These are phyloP conservation scores for Pleurotus platypus DNA, from an alignment of 768 basidiomycete genomes.

Conservation along the genomic window DNA sequence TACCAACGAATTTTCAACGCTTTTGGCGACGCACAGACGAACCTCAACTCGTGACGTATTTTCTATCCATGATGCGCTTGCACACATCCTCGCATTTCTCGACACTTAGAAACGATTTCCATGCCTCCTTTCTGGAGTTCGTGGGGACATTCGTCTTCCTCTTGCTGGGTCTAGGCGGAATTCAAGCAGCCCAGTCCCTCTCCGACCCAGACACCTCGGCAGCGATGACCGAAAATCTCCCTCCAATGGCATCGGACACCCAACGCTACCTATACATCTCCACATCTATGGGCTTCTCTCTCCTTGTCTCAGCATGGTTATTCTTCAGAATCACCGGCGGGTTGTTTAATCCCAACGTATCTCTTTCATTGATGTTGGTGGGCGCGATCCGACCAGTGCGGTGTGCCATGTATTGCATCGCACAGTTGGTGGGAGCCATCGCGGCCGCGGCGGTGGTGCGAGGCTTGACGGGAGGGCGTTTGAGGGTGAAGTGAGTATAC, in stretches of 20 bases:
- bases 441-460: conserved; percentile 53
- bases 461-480: conserved; percentile 49
- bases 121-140: conserved; percentile 54
- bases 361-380: conserved; percentile 53
- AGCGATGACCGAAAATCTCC: not conserved
- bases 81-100: conserved; percentile 7
- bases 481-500: conserved; percentile 50
- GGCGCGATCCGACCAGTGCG: conserved; percentile 53
- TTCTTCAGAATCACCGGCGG: conserved; percentile 11
- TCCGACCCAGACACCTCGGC: conserved; percentile 16
- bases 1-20: too few species aligned
- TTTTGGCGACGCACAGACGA: too few species aligned
- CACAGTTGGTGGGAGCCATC: conserved; percentile 60
- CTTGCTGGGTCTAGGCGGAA: conserved; percentile 61
- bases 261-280: conserved; percentile 54
- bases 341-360: conserved; percentile 52
- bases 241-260: conserved; percentile 22
- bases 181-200: conserved; percentile 50
- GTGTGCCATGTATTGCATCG: conserved; percentile 56
- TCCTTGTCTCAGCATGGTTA: conserved; percentile 63
- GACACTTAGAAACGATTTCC: conserved; percentile 34
- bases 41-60: too few species aligned
- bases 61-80: too few species aligned
- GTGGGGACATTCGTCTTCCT: conserved; percentile 61
- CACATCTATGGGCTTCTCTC: conserved; percentile 55